Base-by-base conservation (phyloP, 2,329 filamentous ascomycete species). In the Diplodia intermedia region DNA sequence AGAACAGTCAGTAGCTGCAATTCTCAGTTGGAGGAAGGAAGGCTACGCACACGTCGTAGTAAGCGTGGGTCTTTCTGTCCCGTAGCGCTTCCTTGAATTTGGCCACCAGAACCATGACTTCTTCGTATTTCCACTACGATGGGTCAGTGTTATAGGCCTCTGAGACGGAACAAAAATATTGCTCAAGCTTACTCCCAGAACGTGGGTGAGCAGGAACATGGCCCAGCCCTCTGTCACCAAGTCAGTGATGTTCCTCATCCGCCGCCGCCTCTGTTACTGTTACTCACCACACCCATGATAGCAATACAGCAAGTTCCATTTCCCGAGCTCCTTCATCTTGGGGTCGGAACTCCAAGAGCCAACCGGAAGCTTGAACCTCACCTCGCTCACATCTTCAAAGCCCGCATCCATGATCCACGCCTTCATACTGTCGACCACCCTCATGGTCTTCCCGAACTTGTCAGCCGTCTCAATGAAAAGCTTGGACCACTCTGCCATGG, bases 251-350 rank as follows among this genome's bases (percentile, higher is more conserved):
- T 54, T n/a, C 33, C 52, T 31, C 6, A 5, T 29, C 52, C 6
- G 26, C 11, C 9, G 26, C 29, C 33, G 23, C 29, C 6, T 1
- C 23, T 23, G 26, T 4, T 26, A 26, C 26, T 26, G 29, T 20
- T 18, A 52, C 60, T 50, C 23, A 63, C 60, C 74, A 7, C 75
- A 71, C 2, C 75, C 75, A 49, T 77, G 72, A 18, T 72, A 69
- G 67, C 75, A 76, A 14, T 75, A 72, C 23, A 76, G 69, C 33
- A 68, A 63, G 50, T 75, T 75, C 47, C 71, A 77, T 50, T 70
- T 71, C 0, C 85, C 85, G 1, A 86, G 72, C 62, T 86, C 81
- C 72, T 87, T 88, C 60, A 83, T 79, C 29, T 82, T 81, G 84
- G 71, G 71, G 31, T 75, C 72, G 3, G 68, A 69, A 15, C 72